Percentiles rank a stretch among this genome's conserved stretches.
These are phyloP conservation scores for Glomus cerebriforme DNA, from an alignment of 192 early-diverging fungal genomes.

Conservation along the genomic window DNA sequence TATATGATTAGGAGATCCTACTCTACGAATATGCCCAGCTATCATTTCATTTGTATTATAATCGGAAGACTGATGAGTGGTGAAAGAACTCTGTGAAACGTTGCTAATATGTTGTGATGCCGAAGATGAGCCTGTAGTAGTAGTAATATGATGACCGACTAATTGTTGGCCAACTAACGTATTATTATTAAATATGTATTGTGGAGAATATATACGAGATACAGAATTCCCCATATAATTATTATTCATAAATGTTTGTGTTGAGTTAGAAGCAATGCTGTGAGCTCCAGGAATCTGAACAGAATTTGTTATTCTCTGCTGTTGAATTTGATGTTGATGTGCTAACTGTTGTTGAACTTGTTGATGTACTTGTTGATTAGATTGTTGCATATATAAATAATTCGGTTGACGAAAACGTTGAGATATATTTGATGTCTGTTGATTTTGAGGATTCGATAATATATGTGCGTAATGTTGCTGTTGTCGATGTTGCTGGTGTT, in stretches of 20 bases:
- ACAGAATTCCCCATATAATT: not conserved
- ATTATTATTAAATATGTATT: too few species aligned
- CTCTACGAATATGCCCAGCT: not conserved
- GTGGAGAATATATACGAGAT: not conserved
- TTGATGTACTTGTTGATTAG: not conserved
- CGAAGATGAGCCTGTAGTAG: not conserved
- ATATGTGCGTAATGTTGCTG: not conserved
- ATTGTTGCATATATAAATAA: not conserved
- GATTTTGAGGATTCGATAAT: not conserved
- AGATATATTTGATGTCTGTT: not conserved
- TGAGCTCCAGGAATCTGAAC: not conserved
- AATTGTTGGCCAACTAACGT: too few species aligned
- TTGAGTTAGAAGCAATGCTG: not conserved
- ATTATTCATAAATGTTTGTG: not conserved
- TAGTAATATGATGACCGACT: not conserved
- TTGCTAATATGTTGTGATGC: not conserved
- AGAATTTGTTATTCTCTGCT: not conserved
- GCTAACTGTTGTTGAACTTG: not conserved
- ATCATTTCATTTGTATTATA: not conserved
- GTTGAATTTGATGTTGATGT: slow-evolving; percentile 4
- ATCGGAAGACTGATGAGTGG: not conserved
- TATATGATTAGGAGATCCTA: not conserved
- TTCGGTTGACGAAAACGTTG: not conserved
- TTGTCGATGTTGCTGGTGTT: not conserved
- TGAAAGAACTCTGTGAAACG: not conserved